Evolutionary conservation across 768 basidiomycete genomes (phyloP).

Genomic region (Amylocystis lapponica): DNA sequence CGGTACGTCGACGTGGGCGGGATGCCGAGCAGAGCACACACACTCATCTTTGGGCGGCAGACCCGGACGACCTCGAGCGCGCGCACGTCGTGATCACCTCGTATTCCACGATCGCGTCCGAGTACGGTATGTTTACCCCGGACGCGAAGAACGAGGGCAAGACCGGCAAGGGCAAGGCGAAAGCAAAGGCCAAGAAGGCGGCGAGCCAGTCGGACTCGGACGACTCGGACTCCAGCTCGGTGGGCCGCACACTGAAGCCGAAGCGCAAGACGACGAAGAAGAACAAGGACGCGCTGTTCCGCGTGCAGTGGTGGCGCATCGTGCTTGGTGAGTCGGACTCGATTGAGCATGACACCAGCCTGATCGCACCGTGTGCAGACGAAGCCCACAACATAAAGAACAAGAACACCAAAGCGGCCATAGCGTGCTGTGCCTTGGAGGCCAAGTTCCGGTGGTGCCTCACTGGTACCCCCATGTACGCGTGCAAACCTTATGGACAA

Average conservation of each 20-base stretch:
- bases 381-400: slow-evolving; percentile 61
- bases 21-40: no score
- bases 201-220: slow-evolving; percentile 22
- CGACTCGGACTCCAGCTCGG: slow-evolving; percentile 36
- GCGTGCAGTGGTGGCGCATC: slow-evolving; percentile 76
- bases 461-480: slow-evolving; percentile 38
- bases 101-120: slow-evolving; percentile 78
- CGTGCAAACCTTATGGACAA: background rate
- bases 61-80: slow-evolving; percentile 45
- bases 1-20: no score
- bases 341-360: background rate
- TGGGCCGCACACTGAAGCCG: slow-evolving; percentile 37
- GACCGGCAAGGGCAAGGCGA: no score
- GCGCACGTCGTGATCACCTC: slow-evolving; percentile 82
- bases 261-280: slow-evolving; percentile 38
- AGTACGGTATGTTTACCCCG: slow-evolving; percentile 52
- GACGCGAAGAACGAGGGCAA: slow-evolving; percentile 52
- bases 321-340: slow-evolving; percentile 62
- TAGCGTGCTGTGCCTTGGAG: slow-evolving; percentile 35
- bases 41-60: slow-evolving; percentile 28
- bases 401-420: slow-evolving; percentile 32
- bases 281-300: slow-evolving; percentile 62
- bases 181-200: slow-evolving; percentile 28
- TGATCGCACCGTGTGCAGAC: slow-evolving; percentile 26
- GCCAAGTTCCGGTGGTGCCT: slow-evolving; percentile 48